Evolutionary conservation across 179 eudicot genomes (phyloP), one percentile per base, ranked within the genome.

Genomic region (Silene noctiflora): DNA sequence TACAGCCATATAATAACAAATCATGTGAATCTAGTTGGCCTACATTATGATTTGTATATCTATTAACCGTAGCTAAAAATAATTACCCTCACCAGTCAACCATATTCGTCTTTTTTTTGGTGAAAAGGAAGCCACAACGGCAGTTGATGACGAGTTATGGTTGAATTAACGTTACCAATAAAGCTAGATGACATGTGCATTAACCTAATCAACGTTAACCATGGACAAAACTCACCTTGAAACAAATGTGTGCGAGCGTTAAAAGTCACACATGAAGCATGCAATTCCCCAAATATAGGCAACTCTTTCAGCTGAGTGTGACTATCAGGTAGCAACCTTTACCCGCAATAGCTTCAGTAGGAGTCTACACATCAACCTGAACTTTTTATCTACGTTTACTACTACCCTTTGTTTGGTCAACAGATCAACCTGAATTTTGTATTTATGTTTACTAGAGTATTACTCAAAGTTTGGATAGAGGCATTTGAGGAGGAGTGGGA

Each of bases 141-240:
- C 46, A 35, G 42, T 35, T 35, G 42, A 35, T 35, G 42, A 35
- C 42, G 46, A 42, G 46, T 42, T 42, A 42, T 42, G 12, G 12
- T 42, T 42, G 46, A 42, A 42, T 42, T 1, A 42, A 42, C 46
- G 12, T 42, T 9, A 42, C 46, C 12, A 42, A 9, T 42, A 2
- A 9, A 42, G 46, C 46, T 42, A 42, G 46, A 7, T 42, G 12
- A 42, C 12, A 2, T 1, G 12, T 9, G 46, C 46, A 5, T 35
- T 35, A 35, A 35, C 9, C 46, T 42, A 42, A 42, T 42, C 46
- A 42, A 42, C 11, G 46, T 42, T 42, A 42, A 42, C 46, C 46
- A 42, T 42, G 9, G 46, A 5, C 48, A 67, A 19, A 67, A 6
- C 53, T 67, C 51, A 67, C 71, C 51, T 67, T 33, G 71, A 67